Conservation (phyloP, 129 eudicot genomes). For the Chrysanthemum seticuspe region DNA sequence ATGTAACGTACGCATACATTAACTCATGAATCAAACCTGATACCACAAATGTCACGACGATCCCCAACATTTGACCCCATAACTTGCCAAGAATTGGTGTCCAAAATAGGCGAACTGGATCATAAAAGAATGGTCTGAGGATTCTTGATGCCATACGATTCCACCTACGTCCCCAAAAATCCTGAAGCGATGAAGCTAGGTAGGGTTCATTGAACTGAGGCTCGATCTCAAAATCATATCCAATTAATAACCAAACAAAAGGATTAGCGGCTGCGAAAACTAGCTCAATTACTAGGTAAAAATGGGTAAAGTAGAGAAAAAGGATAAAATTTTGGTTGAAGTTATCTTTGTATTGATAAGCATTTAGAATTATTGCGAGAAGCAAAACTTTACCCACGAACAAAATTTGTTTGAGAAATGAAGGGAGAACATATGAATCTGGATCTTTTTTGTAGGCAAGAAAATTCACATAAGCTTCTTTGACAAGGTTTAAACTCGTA, state of each 20-base stretch:
- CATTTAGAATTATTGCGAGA: not conserved
- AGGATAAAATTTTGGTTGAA: not conserved
- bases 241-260: not conserved
- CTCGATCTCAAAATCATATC: not conserved
- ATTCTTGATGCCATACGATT: not conserved
- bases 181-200: conserved; percentile 9
- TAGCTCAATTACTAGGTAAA: not conserved
- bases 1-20: conserved; percentile 38
- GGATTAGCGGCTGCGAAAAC: not conserved
- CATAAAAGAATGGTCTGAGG: not conserved
- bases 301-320: conserved; percentile 10
- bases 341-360: not conserved
- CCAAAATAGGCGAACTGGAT: not conserved
- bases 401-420: not conserved
- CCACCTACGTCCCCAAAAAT: conserved; percentile 22
- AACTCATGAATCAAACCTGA: conserved; percentile 74
- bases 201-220: conserved; percentile 10
- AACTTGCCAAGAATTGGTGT: not conserved
- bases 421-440: not conserved
- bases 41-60: conserved; percentile 47
- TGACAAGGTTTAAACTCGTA: too few species aligned
- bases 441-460: not conserved
- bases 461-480: too few species aligned
- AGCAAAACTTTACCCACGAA: not conserved
- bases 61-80: conserved; percentile 36